Percentiles rank a stretch among this genome's conserved stretches.
Conservation (phyloP, 371 early-diverging fungal genomes). For the Haplosporangium sp. region DNA sequence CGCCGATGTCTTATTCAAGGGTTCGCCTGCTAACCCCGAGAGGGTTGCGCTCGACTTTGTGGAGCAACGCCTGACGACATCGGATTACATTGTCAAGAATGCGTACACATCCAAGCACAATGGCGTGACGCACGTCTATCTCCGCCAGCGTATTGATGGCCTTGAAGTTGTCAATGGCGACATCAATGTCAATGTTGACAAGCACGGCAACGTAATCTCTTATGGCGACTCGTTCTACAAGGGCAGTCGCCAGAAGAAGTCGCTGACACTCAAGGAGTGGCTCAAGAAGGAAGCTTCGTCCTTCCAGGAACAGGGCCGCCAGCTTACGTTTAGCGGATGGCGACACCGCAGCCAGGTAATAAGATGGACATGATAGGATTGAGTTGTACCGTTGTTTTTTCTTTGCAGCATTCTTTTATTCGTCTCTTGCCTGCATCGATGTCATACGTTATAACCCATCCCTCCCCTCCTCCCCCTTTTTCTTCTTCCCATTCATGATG, state of each 20-base stretch:
- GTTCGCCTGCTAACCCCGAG: constrained; percentile 44
- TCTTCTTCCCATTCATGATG: neutral
- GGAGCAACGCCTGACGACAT: constrained; percentile 52
- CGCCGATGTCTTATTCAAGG: constrained; percentile 24
- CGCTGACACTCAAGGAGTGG: constrained; percentile 34
- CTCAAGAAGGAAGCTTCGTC: constrained; percentile 27
- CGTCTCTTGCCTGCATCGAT: neutral
- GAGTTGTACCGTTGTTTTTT: too few relatives aligned
- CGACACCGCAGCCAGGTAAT: constrained; percentile 27
- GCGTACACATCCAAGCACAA: constrained; percentile 77
- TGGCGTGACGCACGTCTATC: constrained; percentile 85
- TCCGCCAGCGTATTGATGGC: constrained; percentile 78
- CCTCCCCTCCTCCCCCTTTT: neutral
- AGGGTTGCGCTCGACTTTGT: constrained; percentile 63
- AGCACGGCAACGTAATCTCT: constrained; percentile 74
- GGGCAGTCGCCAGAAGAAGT: constrained; percentile 21
- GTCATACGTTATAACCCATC: too few relatives aligned
- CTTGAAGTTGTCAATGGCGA: constrained; percentile 84
- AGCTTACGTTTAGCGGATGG: constrained; percentile 46
- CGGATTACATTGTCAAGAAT: constrained; percentile 66
- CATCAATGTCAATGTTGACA: constrained; percentile 84
- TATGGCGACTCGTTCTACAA: constrained; percentile 79
- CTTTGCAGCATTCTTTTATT: neutral
- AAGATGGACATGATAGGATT: neutral
- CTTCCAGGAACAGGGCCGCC: constrained; percentile 31